These are phyloP conservation scores for Saturnispora diversa DNA, from an alignment of 805 yeast genomes.

Conservation along the genomic window DNA sequence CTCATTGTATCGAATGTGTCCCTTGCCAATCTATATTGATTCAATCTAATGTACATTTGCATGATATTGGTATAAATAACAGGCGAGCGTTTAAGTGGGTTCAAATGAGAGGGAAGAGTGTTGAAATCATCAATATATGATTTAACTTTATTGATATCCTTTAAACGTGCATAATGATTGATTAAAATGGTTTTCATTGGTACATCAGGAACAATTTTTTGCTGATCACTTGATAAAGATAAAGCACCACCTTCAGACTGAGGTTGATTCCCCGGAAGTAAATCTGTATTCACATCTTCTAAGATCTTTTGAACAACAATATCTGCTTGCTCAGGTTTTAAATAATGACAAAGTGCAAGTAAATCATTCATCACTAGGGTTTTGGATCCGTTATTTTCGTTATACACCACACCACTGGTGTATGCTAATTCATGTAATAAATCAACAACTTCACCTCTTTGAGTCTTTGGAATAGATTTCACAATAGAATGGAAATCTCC, in stretches of 20 bases:
- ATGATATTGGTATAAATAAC: conserved; percentile 48
- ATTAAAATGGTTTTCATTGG: conserved; percentile 39
- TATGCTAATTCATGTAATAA: conserved; percentile 31
- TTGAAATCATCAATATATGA: conserved; percentile 30
- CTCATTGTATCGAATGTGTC: conserved; percentile 80
- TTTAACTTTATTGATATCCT: conserved; percentile 34
- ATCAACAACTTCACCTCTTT: conserved; percentile 31
- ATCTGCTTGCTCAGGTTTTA: conserved; percentile 17
- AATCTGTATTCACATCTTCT: conserved; percentile 20
- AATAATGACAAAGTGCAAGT: conserved; percentile 27
- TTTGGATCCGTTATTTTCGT: conserved; percentile 17
- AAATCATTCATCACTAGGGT: conserved; percentile 32
- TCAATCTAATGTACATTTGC: conserved; percentile 49
- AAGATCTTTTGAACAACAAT: conserved; percentile 30
- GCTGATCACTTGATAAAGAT: no score
- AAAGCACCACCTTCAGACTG: no score
- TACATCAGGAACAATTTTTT: conserved; percentile 29
- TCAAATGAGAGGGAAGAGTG: conserved; percentile 10
- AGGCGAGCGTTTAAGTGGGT: conserved; percentile 17
- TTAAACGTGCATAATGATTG: conserved; percentile 36
- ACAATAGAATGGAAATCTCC: conserved; percentile 33
- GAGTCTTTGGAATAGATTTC: conserved; percentile 33
- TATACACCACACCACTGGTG: conserved; percentile 11
- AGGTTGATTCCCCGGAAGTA: background rate
- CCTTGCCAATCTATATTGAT: conserved; percentile 52